phyloP scores from a whole-genome alignment of 164 flowering plant species.

The Malania oleifera region DNA sequence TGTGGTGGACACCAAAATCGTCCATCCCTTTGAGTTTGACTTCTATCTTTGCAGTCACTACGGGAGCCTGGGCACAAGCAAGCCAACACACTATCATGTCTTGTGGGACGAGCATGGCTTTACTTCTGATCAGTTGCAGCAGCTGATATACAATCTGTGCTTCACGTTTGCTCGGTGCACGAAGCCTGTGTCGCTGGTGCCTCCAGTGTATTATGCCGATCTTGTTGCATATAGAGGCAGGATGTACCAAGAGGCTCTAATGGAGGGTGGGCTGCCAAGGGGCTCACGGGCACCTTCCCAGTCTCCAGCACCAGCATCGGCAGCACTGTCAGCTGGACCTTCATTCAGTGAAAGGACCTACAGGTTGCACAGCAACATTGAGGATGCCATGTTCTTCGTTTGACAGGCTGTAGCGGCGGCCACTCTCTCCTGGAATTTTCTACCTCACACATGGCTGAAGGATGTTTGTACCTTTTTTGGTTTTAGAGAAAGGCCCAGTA shows the following conservation, averaged over 20 bases:
- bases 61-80: slow-evolving; percentile 77
- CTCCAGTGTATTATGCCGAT: slow-evolving; percentile 83
- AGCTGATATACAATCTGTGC: slow-evolving; percentile 65
- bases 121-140: slow-evolving; percentile 57
- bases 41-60: slow-evolving; percentile 75
- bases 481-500: too few species aligned
- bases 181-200: slow-evolving; percentile 71
- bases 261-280: too few species aligned
- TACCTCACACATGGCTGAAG: too few species aligned
- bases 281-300: too few species aligned
- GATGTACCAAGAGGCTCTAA: slow-evolving; percentile 46
- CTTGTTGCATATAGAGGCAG: slow-evolving; percentile 71
- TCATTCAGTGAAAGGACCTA: slow-evolving; percentile 21
- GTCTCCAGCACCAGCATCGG: slow-evolving; percentile 21
- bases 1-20: slow-evolving; percentile 57
- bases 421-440: too few species aligned
- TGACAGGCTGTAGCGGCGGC: slow-evolving; percentile 20
- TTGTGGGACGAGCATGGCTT: slow-evolving; percentile 64
- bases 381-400: slow-evolving; percentile 50
- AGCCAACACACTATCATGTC: slow-evolving; percentile 72
- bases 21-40: slow-evolving; percentile 62
- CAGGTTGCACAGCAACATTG: slow-evolving; percentile 36
- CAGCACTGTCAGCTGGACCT: slow-evolving; percentile 14
- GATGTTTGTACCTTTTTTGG: too few species aligned
- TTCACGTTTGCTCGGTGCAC: slow-evolving; percentile 83